A percentile compares a stretch with the other conserved stretches of the same genome.
Evolutionary conservation across 2,329 filamentous ascomycete species (phyloP).

Genomic region (Gnomoniopsis sp.): DNA sequence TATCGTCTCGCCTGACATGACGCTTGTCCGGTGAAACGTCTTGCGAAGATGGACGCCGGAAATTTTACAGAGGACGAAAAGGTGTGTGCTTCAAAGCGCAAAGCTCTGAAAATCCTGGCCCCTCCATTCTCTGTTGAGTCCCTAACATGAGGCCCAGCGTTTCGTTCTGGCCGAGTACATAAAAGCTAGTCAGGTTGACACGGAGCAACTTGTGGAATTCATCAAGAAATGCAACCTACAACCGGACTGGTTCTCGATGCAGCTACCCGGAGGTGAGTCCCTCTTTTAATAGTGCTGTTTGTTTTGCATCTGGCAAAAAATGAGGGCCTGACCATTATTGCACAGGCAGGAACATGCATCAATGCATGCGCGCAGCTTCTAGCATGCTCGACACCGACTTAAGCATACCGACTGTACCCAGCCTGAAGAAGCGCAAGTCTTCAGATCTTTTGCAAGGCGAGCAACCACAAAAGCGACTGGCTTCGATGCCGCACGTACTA

Average conservation of each 20-base stretch:
- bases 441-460: slow-evolving; percentile 25
- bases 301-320: neutral
- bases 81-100: slow-evolving; percentile 34
- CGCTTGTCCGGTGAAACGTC: slow-evolving; percentile 9
- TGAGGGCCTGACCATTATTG: slow-evolving; percentile 13
- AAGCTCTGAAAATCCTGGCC: slow-evolving; percentile 9
- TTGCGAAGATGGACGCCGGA: slow-evolving; percentile 35
- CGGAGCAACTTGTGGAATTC: slow-evolving; percentile 44
- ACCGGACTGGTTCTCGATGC: slow-evolving; percentile 33
- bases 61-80: slow-evolving; percentile 49
- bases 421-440: slow-evolving; percentile 30
- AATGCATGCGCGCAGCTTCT: slow-evolving; percentile 30
- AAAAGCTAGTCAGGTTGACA: slow-evolving; percentile 50
- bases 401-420: slow-evolving; percentile 23
- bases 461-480: slow-evolving; percentile 29
- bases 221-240: slow-evolving; percentile 33
- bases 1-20: slow-evolving; percentile 15
- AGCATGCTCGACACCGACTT: slow-evolving; percentile 27
- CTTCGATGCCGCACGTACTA: slow-evolving; percentile 19
- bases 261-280: slow-evolving; percentile 31
- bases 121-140: neutral
- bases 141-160: slow-evolving; percentile 37
- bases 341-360: slow-evolving; percentile 32
- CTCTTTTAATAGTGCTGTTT: neutral
- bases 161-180: slow-evolving; percentile 57